These are phyloP conservation scores for Ceratobasidium sp. DNA, from an alignment of 1,284 basidiomycete genomes.

Conservation along the genomic window DNA sequence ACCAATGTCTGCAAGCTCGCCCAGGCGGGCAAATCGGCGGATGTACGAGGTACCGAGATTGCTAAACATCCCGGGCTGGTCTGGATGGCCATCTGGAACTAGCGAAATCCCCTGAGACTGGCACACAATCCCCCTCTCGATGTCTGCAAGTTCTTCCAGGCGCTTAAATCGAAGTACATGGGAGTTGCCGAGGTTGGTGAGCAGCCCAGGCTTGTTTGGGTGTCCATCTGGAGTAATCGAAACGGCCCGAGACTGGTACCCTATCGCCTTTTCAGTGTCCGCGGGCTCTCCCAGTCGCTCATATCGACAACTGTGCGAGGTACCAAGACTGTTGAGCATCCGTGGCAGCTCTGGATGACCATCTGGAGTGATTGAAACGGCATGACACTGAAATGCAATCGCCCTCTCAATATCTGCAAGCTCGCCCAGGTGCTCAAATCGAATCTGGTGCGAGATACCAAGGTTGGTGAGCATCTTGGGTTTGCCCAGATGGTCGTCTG, in stretches of 20 bases:
- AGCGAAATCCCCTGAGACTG: neutral
- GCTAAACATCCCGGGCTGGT: too few relatives aligned
- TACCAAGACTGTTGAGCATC: neutral
- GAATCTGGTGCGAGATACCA: neutral
- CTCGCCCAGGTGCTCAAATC: neutral
- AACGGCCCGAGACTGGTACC: conserved; percentile 9
- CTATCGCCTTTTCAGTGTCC: conserved; percentile 10
- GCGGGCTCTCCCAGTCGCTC: too few relatives aligned
- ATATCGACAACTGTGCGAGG: neutral
- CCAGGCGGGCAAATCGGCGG: neutral
- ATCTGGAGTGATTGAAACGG: neutral
- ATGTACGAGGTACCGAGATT: neutral
- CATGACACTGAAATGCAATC: neutral
- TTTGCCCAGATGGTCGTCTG: neutral
- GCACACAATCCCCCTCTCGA: neutral
- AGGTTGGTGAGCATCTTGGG: neutral
- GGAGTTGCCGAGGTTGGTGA: neutral
- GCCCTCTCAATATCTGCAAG: neutral
- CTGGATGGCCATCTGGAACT: neutral
- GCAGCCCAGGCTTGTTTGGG: neutral
- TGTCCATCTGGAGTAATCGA: too few relatives aligned
- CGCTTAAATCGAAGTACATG: neutral
- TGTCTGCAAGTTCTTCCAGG: neutral
- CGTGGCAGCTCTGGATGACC: neutral
- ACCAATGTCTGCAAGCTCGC: neutral